Percentiles rank a stretch among this genome's conserved stretches.
Evolutionary conservation across 441 rosid genomes (phyloP).

Genomic region (Macaranga tanarius): DNA sequence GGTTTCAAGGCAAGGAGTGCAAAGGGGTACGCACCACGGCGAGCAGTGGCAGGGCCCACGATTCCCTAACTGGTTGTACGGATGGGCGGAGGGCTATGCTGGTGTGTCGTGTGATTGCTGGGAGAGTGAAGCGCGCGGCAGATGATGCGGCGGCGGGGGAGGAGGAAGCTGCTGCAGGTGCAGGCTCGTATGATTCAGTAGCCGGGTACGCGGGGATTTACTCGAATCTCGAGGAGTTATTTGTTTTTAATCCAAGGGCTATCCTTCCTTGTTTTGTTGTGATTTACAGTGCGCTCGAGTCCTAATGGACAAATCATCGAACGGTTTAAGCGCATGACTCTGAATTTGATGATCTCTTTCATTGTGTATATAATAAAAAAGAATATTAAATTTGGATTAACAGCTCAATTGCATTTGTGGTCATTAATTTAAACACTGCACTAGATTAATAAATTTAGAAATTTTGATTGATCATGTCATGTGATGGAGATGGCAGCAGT

Average conservation of each 20-base stretch:
- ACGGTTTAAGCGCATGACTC: not conserved
- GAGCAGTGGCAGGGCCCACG: conserved; percentile 96
- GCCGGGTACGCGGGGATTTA: conserved; percentile 67
- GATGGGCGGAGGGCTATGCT: conserved; percentile 81
- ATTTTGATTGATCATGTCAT: too few relatives aligned
- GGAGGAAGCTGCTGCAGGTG: conserved; percentile 37
- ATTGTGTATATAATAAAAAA: conserved; percentile 10
- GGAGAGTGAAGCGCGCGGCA: conserved; percentile 59
- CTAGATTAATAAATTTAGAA: too few relatives aligned
- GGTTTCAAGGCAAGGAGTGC: conserved; percentile 53
- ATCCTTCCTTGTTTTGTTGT: conserved; percentile 95
- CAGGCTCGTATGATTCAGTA: conserved; percentile 68
- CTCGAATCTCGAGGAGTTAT: conserved; percentile 77
- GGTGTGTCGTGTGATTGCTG: conserved; percentile 95
- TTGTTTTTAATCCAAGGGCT: conserved; percentile 77
- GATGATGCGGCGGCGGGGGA: conserved; percentile 41
- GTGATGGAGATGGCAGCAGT: too few relatives aligned
- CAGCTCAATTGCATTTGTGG: not conserved
- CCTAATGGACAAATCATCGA: conserved; percentile 25
- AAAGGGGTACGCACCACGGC: conserved; percentile 78
- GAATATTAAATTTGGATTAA: not conserved
- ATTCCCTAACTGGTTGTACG: conserved; percentile 45
- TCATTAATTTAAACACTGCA: too few relatives aligned
- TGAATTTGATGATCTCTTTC: not conserved
- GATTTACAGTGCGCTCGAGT: conserved; percentile 63